Percentiles rank a stretch among this genome's conserved stretches.
phyloP scores from a whole-genome alignment of 164 flowering plant species.

The Platanus orientalis region DNA sequence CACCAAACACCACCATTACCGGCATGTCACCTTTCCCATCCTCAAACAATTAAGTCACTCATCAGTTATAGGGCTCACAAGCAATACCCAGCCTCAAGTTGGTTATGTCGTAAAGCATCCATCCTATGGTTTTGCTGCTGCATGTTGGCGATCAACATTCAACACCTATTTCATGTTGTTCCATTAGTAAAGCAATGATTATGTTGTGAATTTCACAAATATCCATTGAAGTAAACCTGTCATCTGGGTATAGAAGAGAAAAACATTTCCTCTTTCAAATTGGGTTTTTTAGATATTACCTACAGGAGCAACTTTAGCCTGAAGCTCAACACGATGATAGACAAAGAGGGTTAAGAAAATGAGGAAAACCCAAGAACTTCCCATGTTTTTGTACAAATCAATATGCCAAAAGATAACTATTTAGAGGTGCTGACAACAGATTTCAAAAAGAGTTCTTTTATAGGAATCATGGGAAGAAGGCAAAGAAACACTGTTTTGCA shows the following conservation, averaged over 20 bases:
- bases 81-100: no score
- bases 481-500: no score
- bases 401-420: slow-evolving; percentile 5
- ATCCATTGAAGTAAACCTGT: slow-evolving; percentile 11
- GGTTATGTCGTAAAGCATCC: no score
- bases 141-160: slow-evolving; percentile 62
- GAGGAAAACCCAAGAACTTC: slow-evolving; percentile 29
- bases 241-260: slow-evolving; percentile 11
- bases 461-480: no score
- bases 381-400: slow-evolving; percentile 37
- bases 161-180: no score
- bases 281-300: slow-evolving; percentile 31
- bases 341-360: slow-evolving; percentile 24
- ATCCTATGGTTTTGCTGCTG: no score
- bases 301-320: slow-evolving; percentile 68
- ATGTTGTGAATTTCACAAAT: slow-evolving; percentile 1
- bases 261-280: not conserved
- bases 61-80: no score
- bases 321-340: slow-evolving; percentile 29
- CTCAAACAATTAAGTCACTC: no score
- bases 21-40: no score
- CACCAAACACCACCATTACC: no score
- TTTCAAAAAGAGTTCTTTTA: not conserved
- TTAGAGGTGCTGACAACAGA: no score
- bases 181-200: slow-evolving; percentile 47